A percentile compares a stretch with the other conserved stretches of the same genome.
Evolutionary conservation across 2,329 filamentous ascomycete genomes (phyloP).

Genomic region (Venturia asperata): DNA sequence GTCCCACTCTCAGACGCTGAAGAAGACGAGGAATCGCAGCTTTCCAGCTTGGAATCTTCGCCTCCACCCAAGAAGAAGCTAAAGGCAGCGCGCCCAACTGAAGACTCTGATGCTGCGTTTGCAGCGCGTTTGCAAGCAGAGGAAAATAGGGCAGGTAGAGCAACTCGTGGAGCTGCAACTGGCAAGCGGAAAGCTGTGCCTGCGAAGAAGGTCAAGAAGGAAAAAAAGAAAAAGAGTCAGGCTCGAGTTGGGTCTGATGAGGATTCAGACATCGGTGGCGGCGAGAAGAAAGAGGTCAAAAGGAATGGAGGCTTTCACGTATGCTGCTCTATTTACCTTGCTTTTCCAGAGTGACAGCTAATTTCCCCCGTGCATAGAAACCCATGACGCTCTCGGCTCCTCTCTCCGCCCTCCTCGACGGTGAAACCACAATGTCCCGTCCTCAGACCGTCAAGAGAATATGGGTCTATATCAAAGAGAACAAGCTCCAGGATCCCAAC

Average conservation of each 20-base stretch:
- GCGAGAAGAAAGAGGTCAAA: conserved; percentile 58
- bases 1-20: conserved; percentile 22
- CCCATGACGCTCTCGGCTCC: conserved; percentile 66
- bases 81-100: conserved; percentile 58
- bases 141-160: conserved; percentile 65
- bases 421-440: conserved; percentile 65
- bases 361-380: conserved; percentile 47
- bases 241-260: conserved; percentile 72
- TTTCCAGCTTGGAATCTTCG: conserved; percentile 36
- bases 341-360: conserved; percentile 34
- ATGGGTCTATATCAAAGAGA: conserved; percentile 88
- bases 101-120: conserved; percentile 77
- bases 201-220: conserved; percentile 58
- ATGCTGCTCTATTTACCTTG: conserved; percentile 29
- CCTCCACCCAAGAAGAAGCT: conserved; percentile 45
- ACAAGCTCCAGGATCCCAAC: conserved; percentile 79
- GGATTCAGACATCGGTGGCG: conserved; percentile 58
- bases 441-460: conserved; percentile 95
- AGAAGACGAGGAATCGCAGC: conserved; percentile 31
- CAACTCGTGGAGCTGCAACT: conserved; percentile 63
- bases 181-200: conserved; percentile 48
- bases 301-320: conserved; percentile 88
- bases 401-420: conserved; percentile 60
- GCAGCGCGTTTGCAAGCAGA: conserved; percentile 87
- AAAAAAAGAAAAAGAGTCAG: conserved; percentile 62